A percentile compares a stretch with the other conserved stretches of the same genome.
phyloP scores from a whole-genome alignment of 371 early-diverging fungal species.

The Zychaea mexicana region DNA sequence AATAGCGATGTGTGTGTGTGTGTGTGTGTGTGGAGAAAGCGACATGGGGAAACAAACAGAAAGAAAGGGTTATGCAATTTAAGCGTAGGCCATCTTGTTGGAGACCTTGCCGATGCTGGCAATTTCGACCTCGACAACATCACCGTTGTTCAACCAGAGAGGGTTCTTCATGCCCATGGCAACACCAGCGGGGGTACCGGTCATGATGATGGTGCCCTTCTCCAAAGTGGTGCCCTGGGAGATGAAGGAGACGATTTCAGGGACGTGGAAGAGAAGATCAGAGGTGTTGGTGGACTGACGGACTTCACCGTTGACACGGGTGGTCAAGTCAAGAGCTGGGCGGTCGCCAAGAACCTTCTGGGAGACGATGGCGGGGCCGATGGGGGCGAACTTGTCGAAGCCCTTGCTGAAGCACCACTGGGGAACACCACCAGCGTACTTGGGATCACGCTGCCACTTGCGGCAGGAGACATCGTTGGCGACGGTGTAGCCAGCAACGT shows the following conservation, averaged over 20 bases:
- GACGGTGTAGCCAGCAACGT: constrained; percentile 62
- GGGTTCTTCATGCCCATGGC: constrained; percentile 55
- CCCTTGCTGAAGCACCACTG: constrained; percentile 67
- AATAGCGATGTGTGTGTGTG: background rate
- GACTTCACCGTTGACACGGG: constrained; percentile 47
- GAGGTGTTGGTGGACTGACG: constrained; percentile 56
- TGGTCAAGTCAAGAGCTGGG: constrained; percentile 44
- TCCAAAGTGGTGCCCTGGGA: constrained; percentile 62
- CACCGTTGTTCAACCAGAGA: constrained; percentile 50
- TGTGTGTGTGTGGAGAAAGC: background rate
- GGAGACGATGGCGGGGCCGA: constrained; percentile 60
- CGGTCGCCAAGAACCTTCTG: constrained; percentile 47
- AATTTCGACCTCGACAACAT: constrained; percentile 52
- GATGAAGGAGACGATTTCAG: constrained; percentile 53
- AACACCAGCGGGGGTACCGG: constrained; percentile 64
- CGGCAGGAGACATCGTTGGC: constrained; percentile 61
- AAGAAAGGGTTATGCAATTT: background rate
- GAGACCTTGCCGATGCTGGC: constrained; percentile 55
- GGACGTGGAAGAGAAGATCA: constrained; percentile 50
- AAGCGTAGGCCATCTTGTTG: constrained; percentile 33
- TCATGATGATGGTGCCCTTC: constrained; percentile 62
- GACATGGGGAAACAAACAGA: background rate
- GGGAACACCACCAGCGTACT: constrained; percentile 31
- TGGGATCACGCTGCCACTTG: constrained; percentile 54
- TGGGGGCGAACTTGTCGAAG: constrained; percentile 64